phyloP scores from a whole-genome alignment of 2,329 filamentous ascomycete genomes.

The Trichoderma arundinaceum region DNA sequence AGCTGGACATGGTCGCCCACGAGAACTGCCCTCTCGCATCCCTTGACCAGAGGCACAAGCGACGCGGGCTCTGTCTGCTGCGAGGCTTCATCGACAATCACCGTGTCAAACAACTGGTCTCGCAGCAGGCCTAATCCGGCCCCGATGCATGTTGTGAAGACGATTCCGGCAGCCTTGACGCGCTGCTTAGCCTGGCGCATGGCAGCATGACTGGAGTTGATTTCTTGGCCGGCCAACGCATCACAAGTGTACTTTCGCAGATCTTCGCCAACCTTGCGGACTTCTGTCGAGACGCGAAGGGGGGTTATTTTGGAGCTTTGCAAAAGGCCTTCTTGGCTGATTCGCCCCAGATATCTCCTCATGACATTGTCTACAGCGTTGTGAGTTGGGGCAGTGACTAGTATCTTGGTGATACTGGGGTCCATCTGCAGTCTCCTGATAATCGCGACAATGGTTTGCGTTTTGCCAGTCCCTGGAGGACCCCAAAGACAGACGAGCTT shows the following conservation, averaged over 20 bases:
- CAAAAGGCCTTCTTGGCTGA: neutral
- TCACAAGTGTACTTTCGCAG: constrained; percentile 46
- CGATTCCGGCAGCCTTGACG: constrained; percentile 45
- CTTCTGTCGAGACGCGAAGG: constrained; percentile 35
- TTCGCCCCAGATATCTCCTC: constrained; percentile 41
- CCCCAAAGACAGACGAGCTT: constrained; percentile 51
- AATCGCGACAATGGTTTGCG: constrained; percentile 49
- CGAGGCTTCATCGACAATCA: constrained; percentile 55
- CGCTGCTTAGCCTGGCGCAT: constrained; percentile 46
- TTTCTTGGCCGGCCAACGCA: constrained; percentile 41
- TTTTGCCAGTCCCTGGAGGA: constrained; percentile 53
- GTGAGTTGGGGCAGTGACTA: constrained; percentile 52
- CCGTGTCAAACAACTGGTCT: constrained; percentile 46
- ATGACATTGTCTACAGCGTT: constrained; percentile 54
- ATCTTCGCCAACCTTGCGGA: constrained; percentile 45
- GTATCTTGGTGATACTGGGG: constrained; percentile 38
- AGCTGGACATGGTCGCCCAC: constrained; percentile 56
- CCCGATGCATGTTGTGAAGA: constrained; percentile 54
- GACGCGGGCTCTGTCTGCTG: constrained; percentile 52
- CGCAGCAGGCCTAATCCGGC: constrained; percentile 50
- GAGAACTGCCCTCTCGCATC: constrained; percentile 49
- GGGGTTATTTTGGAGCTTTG: neutral
- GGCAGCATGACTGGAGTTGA: constrained; percentile 39
- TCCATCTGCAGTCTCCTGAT: constrained; percentile 43
- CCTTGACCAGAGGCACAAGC: constrained; percentile 50